These are phyloP conservation scores for Cystobasidium slooffiae DNA, from an alignment of 1,284 basidiomycete genomes.

Conservation along the genomic window DNA sequence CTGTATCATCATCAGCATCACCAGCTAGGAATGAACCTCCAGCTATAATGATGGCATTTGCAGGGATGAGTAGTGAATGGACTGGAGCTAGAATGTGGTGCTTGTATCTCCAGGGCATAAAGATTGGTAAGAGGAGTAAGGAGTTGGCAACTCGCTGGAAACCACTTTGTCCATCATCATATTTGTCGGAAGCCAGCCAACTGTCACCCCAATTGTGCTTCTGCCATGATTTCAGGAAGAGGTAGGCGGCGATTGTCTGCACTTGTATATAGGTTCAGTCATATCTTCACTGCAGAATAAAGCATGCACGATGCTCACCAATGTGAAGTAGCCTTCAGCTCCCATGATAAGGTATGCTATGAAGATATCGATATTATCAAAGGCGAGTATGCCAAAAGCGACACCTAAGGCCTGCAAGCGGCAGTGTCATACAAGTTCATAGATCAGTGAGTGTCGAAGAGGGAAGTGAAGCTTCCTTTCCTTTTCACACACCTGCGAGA, in stretches of 20 bases:
- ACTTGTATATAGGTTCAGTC: neutral
- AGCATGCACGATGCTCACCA: constrained; percentile 7
- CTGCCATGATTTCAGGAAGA: constrained; percentile 40
- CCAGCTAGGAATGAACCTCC: constrained; percentile 28
- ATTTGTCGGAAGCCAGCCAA: constrained; percentile 25
- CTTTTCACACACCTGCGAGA: constrained; percentile 28
- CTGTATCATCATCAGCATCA: constrained; percentile 8
- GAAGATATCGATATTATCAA: constrained; percentile 32
- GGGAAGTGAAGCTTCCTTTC: neutral
- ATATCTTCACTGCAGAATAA: neutral
- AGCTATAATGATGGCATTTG: constrained; percentile 37
- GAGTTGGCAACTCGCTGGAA: neutral
- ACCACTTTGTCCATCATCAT: constrained; percentile 7
- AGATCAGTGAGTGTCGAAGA: neutral
- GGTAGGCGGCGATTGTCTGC: constrained; percentile 37
- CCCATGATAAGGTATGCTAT: constrained; percentile 35
- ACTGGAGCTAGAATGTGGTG: constrained; percentile 24
- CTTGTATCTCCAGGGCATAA: constrained; percentile 41
- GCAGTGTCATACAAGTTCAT: neutral
- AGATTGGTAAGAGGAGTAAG: constrained; percentile 7
- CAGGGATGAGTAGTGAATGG: constrained; percentile 32
- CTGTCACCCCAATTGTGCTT: constrained; percentile 27
- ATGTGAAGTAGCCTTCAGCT: constrained; percentile 41
- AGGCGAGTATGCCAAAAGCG: constrained; percentile 33
- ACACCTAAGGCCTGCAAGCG: constrained; percentile 21